Base-by-base conservation (phyloP, 495 filamentous ascomycete genomes). In the Hypoxylon intermedium region DNA sequence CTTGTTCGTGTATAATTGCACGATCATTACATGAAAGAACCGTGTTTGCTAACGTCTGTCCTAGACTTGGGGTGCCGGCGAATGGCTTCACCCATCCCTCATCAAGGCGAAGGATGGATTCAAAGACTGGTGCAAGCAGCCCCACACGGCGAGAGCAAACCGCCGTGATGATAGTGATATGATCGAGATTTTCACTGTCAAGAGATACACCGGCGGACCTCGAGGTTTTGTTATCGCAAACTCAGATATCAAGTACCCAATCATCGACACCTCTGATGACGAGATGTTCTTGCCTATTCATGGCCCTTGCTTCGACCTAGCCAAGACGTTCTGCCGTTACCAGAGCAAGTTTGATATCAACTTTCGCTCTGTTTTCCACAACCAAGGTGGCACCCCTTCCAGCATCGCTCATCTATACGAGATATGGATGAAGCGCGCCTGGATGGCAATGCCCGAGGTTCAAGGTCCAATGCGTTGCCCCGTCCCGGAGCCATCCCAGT, bases 211-310 rank as follows among this genome's bases (percentile, higher is more conserved):
- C 5, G 61, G 61, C 16, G 61, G 61, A 0, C 12, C 50, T 0
- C 9, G 1, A 0, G 55, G 55, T 3, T 51, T 65, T 30, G 13
- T 2, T 20, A 3, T 30, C 31, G 5, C 5, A 6, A 2, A 6
- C 1, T 11, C 6, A 4, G 20, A 3, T 4, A 18, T 1, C 6
- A 26, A 26, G 49, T 46, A 0, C 0, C 6, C n/a, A n/a, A n/a
- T n/a, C 16, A 52, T 69, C n/a, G 16, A 67, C 28, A 60, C 67
- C 0, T 13, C 0, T 0, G 46, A 69, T 26, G 1, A 0, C 0
- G 53, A 60, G 11, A 67, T 67, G 59, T 49, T 24, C 2, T 23
- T 69, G 0, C 67, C 67, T 1, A 47, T 69, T 20, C 67, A 69
- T 9, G 0, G 2, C 3, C 11, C 47, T 1, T 69, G 67, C 18